A percentile compares a stretch with the other conserved stretches of the same genome.
phyloP scores from a whole-genome alignment of 371 early-diverging fungal genomes.

The Mortierella polycephala region DNA sequence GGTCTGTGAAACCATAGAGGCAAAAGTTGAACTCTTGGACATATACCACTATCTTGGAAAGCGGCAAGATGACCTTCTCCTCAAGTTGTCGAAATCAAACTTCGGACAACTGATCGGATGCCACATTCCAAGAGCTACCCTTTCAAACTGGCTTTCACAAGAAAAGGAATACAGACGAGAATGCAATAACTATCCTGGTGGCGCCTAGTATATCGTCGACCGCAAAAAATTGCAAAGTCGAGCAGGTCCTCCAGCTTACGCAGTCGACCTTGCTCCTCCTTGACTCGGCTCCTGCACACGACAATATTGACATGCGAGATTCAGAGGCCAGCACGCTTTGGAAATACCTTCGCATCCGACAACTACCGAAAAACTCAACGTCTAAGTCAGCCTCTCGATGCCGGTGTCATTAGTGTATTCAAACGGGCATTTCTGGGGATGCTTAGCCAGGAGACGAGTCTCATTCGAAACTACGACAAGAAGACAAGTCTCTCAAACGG shows the following conservation, averaged over 20 bases:
- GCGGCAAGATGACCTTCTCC: not conserved
- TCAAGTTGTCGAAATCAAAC: not conserved
- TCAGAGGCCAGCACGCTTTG: not conserved
- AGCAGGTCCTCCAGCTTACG: not conserved
- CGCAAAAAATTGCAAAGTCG: not conserved
- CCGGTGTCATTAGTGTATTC: constrained; percentile 13
- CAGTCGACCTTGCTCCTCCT: not conserved
- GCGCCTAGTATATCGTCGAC: constrained; percentile 4
- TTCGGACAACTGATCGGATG: constrained; percentile 1
- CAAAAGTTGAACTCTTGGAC: not conserved
- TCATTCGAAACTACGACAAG: constrained; percentile 2
- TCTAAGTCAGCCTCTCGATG: constrained; percentile 10
- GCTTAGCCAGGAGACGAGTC: constrained; percentile 2
- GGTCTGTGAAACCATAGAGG: not conserved
- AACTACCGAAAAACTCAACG: constrained; percentile 10
- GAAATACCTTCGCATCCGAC: constrained; percentile 9
- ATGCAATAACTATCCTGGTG: not conserved
- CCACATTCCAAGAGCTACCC: not conserved
- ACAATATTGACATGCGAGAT: constrained; percentile 10
- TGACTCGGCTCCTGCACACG: not conserved
- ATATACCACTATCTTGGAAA: constrained; percentile 2
- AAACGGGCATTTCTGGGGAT: constrained; percentile 13
- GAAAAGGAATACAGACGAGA: not conserved
- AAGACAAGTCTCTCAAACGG: not conserved
- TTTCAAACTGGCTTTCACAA: not conserved